Evolutionary conservation across 1,284 basidiomycete genomes (phyloP).

Genomic region (Kwoniella shivajii): DNA sequence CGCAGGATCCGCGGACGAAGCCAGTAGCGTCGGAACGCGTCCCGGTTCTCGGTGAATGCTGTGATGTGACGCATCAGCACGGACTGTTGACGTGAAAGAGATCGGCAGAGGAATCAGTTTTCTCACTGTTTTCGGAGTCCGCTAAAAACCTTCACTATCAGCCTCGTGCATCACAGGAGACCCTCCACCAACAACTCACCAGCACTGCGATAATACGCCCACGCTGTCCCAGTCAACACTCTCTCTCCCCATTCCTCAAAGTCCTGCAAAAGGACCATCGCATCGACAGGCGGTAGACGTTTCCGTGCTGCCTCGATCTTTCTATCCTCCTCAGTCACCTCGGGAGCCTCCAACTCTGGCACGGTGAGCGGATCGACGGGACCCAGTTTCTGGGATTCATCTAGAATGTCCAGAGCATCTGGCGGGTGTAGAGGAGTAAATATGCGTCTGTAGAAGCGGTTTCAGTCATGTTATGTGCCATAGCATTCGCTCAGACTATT

Average conservation of each 20-base stretch:
- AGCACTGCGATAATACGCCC: constrained; percentile 61
- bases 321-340: constrained; percentile 69
- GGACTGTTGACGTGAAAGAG: background rate
- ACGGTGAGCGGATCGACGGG: constrained; percentile 63
- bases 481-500: no score
- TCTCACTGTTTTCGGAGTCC: background rate
- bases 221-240: constrained; percentile 57
- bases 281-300: constrained; percentile 62
- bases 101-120: no score
- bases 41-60: constrained; percentile 57
- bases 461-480: background rate
- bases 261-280: constrained; percentile 72
- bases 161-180: no score
- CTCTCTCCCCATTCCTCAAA: constrained; percentile 60
- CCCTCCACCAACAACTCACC: constrained; percentile 59
- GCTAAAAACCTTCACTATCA: constrained; percentile 17
- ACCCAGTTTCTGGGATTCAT: constrained; percentile 68
- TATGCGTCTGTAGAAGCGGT: constrained; percentile 40
- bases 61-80: background rate
- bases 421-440: constrained; percentile 57
- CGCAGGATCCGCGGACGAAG: constrained; percentile 58
- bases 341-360: constrained; percentile 54
- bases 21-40: constrained; percentile 58
- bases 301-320: constrained; percentile 66
- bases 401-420: constrained; percentile 53